Evolutionary conservation across 2,329 filamentous ascomycete species (phyloP), one percentile per base, ranked within the genome.

Genomic region (Aspergillus ruber): DNA sequence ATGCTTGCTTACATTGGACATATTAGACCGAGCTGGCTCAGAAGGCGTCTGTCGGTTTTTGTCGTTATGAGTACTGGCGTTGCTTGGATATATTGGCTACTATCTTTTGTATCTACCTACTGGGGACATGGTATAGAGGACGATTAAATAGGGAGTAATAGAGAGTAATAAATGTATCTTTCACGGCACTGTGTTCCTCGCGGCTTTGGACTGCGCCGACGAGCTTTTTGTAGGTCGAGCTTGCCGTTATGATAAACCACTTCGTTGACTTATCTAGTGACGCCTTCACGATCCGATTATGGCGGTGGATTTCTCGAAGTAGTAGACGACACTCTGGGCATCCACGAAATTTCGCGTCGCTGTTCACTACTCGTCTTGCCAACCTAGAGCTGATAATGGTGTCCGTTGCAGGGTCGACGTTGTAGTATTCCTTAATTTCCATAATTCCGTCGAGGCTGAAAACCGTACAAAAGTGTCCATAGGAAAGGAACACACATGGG

Each of bases 381-480:
- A 21, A 39, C 20, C 38, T 49, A 8, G 41, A 42, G 3, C 32
- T 20, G 21, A 41, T 21, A 12, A 25, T 41, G n/a, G 17, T 41
- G 17, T 23, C 38, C 2, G 38, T 21, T 6, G 15, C 18, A 18
- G 33, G 6, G 17, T 47, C 46, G n/a, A 48, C 39, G 6, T 46
- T 33, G 15, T 53, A 55, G n/a, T 47, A n/a, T 2, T 48, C 27
- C 1, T 17, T 43, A n/a, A 55, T 33, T 12, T 35, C 29, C 43
- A 55, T 46, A 3, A 43, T 21, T 3, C 49, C 53, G 25, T 55
- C 53, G 9, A 53, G 15, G 3, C 44, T 50, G 9, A 25, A 20
- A 4, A 15, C 6, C 2, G 51, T 55, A 29, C 45, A 53, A 29
- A 55, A 55, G 21, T 55, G 51, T 8, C 49, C 49, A 40, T 51